A percentile compares a stretch with the other conserved stretches of the same genome.
Evolutionary conservation across 805 yeast species (phyloP).

Genomic region (Metschnikowia reukaufii): DNA sequence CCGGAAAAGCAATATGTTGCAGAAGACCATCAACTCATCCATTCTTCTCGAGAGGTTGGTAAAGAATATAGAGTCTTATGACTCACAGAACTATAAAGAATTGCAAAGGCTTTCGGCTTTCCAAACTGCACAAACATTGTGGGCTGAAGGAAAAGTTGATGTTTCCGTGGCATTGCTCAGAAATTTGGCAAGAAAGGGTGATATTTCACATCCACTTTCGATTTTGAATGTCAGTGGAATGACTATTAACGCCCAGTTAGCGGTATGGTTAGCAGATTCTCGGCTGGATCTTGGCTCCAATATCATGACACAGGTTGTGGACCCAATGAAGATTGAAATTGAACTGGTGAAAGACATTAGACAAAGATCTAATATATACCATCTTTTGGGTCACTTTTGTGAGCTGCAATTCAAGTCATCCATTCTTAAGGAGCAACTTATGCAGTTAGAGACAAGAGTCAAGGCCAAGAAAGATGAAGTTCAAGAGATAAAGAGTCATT

Average conservation of each 20-base stretch:
- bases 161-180: slow-evolving; percentile 58
- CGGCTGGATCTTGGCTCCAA: slow-evolving; percentile 62
- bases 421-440: slow-evolving; percentile 44
- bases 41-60: slow-evolving; percentile 44
- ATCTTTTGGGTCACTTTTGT: slow-evolving; percentile 70
- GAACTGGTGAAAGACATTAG: slow-evolving; percentile 15
- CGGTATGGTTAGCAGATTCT: slow-evolving; percentile 71
- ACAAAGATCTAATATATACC: slow-evolving; percentile 49
- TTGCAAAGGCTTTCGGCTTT: slow-evolving; percentile 18
- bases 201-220: slow-evolving; percentile 18
- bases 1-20: slow-evolving; percentile 37
- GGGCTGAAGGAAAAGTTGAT: slow-evolving; percentile 60
- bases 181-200: slow-evolving; percentile 16
- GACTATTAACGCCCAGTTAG: slow-evolving; percentile 45
- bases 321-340: slow-evolving; percentile 36
- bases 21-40: slow-evolving; percentile 52
- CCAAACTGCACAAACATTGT: slow-evolving; percentile 60
- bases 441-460: slow-evolving; percentile 41
- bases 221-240: slow-evolving; percentile 21
- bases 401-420: slow-evolving; percentile 56
- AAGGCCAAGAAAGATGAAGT: slow-evolving; percentile 47
- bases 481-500: slow-evolving; percentile 46
- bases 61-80: slow-evolving; percentile 9
- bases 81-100: slow-evolving; percentile 13
- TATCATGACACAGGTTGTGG: slow-evolving; percentile 58